These are phyloP conservation scores for Turnera subulata DNA, from an alignment of 345 rosid genomes.

Conservation along the genomic window DNA sequence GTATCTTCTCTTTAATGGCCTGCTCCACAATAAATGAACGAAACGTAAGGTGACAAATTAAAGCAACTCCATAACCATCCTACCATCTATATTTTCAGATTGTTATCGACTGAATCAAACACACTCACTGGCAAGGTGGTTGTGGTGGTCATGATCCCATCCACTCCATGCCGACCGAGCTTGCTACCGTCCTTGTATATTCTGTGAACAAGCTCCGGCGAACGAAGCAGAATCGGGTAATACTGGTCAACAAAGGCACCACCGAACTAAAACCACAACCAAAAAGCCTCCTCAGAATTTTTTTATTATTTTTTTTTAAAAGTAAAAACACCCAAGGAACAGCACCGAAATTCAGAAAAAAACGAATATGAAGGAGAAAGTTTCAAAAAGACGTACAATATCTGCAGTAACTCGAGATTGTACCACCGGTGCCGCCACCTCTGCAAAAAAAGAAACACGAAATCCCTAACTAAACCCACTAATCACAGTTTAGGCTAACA, in stretches of 20 bases:
- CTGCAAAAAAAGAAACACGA: not conserved
- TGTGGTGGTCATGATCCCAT: slow-evolving; percentile 67
- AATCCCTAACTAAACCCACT: not conserved
- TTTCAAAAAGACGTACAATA: slow-evolving; percentile 14
- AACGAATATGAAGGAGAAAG: not conserved
- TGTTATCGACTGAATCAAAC: not conserved
- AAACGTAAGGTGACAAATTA: not conserved
- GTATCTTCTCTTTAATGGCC: slow-evolving; percentile 84
- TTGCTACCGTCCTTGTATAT: slow-evolving; percentile 91
- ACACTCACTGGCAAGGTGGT: slow-evolving; percentile 75
- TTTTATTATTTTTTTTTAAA: too few species aligned
- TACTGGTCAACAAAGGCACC: slow-evolving; percentile 95
- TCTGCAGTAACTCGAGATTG: slow-evolving; percentile 14
- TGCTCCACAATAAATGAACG: slow-evolving; percentile 20
- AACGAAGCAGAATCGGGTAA: slow-evolving; percentile 79
- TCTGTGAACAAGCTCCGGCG: slow-evolving; percentile 81
- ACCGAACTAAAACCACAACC: slow-evolving; percentile 51
- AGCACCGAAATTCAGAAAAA: slow-evolving; percentile 4
- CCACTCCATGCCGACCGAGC: slow-evolving; percentile 81
- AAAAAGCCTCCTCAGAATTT: not conserved
- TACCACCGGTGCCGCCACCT: slow-evolving; percentile 11
- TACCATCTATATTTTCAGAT: not conserved
- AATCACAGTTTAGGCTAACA: too few species aligned
- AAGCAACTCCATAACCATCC: not conserved
- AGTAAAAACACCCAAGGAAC: not conserved